Base-by-base conservation (phyloP, 345 rosid species). In the Pelargonium nanum region DNA sequence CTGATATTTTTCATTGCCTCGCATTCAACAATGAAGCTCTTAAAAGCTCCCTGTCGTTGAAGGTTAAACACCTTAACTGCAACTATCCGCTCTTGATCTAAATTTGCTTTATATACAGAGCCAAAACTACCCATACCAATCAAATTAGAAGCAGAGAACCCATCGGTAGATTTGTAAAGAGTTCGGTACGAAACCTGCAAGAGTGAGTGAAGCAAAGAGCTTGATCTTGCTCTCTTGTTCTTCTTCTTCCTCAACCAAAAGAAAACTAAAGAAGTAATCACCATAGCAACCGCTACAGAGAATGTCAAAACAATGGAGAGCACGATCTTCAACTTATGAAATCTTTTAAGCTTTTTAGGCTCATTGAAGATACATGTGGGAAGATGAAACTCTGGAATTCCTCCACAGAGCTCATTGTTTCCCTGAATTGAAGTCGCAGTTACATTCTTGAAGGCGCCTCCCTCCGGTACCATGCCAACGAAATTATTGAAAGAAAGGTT, bases 31-130 rank as follows among this genome's bases (percentile, higher is more conserved):
- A 48, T 5, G 4, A 69, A 74, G 21, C 77, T 74, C 34, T 56
- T 65, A 24, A 1, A 30, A 32, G 67, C 70, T 23, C 67, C 56
- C 25, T 30, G 20, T 0, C 30, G 63, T 16, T 59, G 40, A 26
- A 68, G 53, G 17, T 73, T 56, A 21, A 69, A 23, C 6, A 68
- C 77, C 61, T 65, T 68, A 21, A 73, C 64, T 1, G 77, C 70
- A 9, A 73, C 56, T 1, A 13, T 4, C 10, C 28, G 52, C 15
- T 24, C 59, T 5, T 4, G 6, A 22, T 59, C 44, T n/a, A 65
- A 58, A 0, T 19, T 26, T 16, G 67, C 73, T 48, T 48, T 65
- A 55, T 56, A 68, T 13, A 73, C 62, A 4, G 56, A 20, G 21
- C 70, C 62, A 22, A 52, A 65, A 28, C 71, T 54, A 5, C 74